Evolutionary conservation across 495 filamentous ascomycete species (phyloP).

Genomic region (Cetradonia linearis): DNA sequence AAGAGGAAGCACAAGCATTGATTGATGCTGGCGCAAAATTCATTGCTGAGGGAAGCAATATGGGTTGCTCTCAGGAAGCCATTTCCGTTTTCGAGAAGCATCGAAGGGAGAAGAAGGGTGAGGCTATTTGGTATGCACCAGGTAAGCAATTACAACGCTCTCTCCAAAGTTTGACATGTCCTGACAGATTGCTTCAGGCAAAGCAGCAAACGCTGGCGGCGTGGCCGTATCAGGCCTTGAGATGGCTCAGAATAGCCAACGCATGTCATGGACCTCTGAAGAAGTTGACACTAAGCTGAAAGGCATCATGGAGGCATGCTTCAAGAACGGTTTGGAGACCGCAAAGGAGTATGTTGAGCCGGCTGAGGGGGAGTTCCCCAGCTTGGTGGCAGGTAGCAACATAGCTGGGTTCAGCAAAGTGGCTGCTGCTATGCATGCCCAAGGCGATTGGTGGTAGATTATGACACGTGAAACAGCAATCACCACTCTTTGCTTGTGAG

Average conservation of each 20-base stretch:
- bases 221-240: slow-evolving; percentile 96
- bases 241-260: slow-evolving; percentile 95
- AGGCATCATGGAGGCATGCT: slow-evolving; percentile 87
- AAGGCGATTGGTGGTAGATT: slow-evolving; percentile 84
- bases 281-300: slow-evolving; percentile 90
- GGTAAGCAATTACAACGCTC: slow-evolving; percentile 39
- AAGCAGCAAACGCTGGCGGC: slow-evolving; percentile 95
- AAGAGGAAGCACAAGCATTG: slow-evolving; percentile 76
- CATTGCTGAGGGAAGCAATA: slow-evolving; percentile 96
- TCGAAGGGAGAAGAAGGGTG: slow-evolving; percentile 57
- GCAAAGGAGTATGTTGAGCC: slow-evolving; percentile 77
- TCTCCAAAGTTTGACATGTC: not conserved
- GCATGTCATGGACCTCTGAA: slow-evolving; percentile 74
- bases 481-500: slow-evolving; percentile 1
- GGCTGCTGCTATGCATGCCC: slow-evolving; percentile 84
- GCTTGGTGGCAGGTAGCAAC: slow-evolving; percentile 84
- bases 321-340: slow-evolving; percentile 81
- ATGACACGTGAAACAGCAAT: not conserved
- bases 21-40: slow-evolving; percentile 68
- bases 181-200: slow-evolving; percentile 30
- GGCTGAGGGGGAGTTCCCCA: slow-evolving; percentile 73
- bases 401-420: slow-evolving; percentile 98
- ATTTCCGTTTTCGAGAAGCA: slow-evolving; percentile 87
- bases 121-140: slow-evolving; percentile 89
- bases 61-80: slow-evolving; percentile 94